Evolutionary conservation across 352 stramenopile genomes (phyloP).

Genomic region (Thalassiosira pacifica): DNA sequence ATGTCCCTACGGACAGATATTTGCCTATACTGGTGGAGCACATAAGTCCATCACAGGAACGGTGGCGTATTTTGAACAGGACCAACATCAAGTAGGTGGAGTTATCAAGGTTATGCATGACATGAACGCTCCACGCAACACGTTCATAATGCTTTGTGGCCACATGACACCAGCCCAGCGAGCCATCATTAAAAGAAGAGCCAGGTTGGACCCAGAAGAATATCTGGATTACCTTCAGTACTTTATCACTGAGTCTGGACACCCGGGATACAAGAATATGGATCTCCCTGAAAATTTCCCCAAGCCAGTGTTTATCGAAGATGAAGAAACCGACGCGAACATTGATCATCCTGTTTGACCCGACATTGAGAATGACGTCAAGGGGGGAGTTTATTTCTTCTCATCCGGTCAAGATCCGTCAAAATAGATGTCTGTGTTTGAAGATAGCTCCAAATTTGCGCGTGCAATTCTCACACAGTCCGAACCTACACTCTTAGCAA

Average conservation of each 20-base stretch:
- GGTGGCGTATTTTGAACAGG: too few relatives aligned
- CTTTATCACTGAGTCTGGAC: neutral
- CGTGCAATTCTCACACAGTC: constrained; percentile 24
- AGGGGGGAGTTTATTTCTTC: constrained; percentile 26
- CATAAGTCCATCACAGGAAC: too few relatives aligned
- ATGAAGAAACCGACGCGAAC: neutral
- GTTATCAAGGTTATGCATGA: too few relatives aligned
- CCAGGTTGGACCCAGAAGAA: neutral
- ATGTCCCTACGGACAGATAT: too few relatives aligned
- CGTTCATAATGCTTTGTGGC: neutral
- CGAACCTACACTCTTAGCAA: constrained; percentile 8
- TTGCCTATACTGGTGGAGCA: too few relatives aligned
- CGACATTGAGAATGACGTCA: neutral
- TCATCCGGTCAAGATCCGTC: constrained; percentile 21
- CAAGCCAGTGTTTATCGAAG: neutral
- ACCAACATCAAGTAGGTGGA: too few relatives aligned
- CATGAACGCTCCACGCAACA: neutral
- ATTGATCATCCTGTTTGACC: too few relatives aligned
- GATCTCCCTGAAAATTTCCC: neutral
- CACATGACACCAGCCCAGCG: neutral
- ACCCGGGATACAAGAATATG: neutral
- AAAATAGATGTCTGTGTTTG: constrained; percentile 24
- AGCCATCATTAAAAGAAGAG: neutral
- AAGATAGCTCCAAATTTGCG: neutral
- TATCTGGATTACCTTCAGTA: neutral